Percentiles rank a stretch among this genome's conserved stretches.
Evolutionary conservation across 371 early-diverging fungal genomes (phyloP).

Genomic region (Cokeromyces recurvatus): DNA sequence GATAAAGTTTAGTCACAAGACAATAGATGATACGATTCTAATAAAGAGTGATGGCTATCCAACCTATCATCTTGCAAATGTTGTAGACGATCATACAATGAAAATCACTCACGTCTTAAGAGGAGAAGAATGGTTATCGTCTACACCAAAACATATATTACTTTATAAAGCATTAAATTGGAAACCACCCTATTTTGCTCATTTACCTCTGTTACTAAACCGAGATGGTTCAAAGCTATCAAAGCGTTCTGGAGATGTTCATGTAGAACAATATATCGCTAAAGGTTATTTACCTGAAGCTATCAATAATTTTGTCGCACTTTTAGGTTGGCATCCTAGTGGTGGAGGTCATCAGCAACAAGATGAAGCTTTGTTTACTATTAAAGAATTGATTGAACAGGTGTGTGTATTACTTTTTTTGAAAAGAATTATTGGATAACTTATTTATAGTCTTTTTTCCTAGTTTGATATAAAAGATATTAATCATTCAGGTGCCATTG

Average conservation of each 20-base stretch:
- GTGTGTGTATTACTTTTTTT: slow-evolving; percentile 21
- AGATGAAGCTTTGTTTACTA: slow-evolving; percentile 29
- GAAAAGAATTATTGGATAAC: background rate
- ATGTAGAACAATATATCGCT: slow-evolving; percentile 65
- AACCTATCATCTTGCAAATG: slow-evolving; percentile 95
- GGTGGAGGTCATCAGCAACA: too few relatives aligned
- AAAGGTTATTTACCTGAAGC: slow-evolving; percentile 88
- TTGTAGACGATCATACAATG: slow-evolving; percentile 92
- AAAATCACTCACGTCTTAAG: slow-evolving; percentile 88
- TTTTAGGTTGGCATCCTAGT: slow-evolving; percentile 82
- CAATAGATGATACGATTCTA: slow-evolving; percentile 85
- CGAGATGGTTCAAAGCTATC: slow-evolving; percentile 82
- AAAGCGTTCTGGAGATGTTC: slow-evolving; percentile 78
- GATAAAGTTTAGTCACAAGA: slow-evolving; percentile 64
- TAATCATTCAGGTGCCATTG: slow-evolving; percentile 73
- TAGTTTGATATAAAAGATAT: slow-evolving; percentile 71
- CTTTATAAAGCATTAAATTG: slow-evolving; percentile 84
- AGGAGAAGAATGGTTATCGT: slow-evolving; percentile 95
- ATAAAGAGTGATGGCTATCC: slow-evolving; percentile 92
- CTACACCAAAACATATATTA: slow-evolving; percentile 86
- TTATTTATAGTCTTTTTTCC: background rate
- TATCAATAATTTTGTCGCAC: slow-evolving; percentile 82
- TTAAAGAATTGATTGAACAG: slow-evolving; percentile 61
- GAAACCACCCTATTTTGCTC: slow-evolving; percentile 76
- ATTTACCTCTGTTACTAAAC: slow-evolving; percentile 87